Evolutionary conservation across 2,329 filamentous ascomycete species (phyloP).

Genomic region (Shiraia sp.): DNA sequence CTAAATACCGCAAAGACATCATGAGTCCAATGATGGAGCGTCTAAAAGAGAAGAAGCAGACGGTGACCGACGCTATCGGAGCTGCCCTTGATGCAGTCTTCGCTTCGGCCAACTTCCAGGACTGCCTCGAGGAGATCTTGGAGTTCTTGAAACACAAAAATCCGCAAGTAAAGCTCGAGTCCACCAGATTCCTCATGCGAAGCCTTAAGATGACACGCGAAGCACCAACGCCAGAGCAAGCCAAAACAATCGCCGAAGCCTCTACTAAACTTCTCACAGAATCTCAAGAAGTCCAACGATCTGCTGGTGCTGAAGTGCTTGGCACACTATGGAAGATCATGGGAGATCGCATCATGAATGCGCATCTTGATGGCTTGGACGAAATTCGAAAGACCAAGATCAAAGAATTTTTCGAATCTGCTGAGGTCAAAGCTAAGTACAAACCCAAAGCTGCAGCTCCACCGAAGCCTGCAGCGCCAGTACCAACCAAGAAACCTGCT

Average conservation of each 20-base stretch:
- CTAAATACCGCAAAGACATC: constrained; percentile 77
- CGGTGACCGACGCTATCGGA: constrained; percentile 84
- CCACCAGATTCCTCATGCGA: constrained; percentile 88
- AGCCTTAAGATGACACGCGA: constrained; percentile 81
- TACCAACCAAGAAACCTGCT: constrained; percentile 43
- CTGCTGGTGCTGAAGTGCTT: constrained; percentile 87
- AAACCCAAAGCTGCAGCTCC: constrained; percentile 81
- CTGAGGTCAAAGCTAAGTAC: constrained; percentile 85
- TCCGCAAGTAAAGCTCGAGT: constrained; percentile 95
- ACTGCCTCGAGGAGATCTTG: constrained; percentile 88
- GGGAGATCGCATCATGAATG: constrained; percentile 92
- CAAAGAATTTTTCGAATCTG: constrained; percentile 84
- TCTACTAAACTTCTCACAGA: constrained; percentile 90
- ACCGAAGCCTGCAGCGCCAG: constrained; percentile 56
- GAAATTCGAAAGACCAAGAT: constrained; percentile 95
- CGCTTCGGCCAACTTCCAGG: constrained; percentile 69
- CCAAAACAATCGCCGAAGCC: constrained; percentile 81
- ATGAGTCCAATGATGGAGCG: constrained; percentile 92
- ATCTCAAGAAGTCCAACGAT: constrained; percentile 80
- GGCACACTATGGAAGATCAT: constrained; percentile 99
- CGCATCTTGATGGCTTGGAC: constrained; percentile 86
- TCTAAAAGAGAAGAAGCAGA: constrained; percentile 94
- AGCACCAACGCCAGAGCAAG: constrained; percentile 82
- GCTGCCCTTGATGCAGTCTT: constrained; percentile 78
- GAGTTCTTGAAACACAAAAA: constrained; percentile 92